Evolutionary conservation across 441 rosid species (phyloP).

Genomic region (Croton laevigatus): DNA sequence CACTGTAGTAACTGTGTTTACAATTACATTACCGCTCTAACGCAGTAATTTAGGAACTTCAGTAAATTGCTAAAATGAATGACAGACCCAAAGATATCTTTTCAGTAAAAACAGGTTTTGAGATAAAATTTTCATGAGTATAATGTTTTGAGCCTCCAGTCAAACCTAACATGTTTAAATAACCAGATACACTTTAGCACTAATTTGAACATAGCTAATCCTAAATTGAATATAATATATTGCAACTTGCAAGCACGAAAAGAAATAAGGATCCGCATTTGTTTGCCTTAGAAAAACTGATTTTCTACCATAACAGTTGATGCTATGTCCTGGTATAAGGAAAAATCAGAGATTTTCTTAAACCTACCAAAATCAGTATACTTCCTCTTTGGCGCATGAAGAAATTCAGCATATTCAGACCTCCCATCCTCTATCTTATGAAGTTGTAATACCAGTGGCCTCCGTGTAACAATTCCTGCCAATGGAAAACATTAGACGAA

Average conservation of each 20-base stretch:
- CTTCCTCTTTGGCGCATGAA: slow-evolving; percentile 82
- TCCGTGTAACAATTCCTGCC: slow-evolving; percentile 85
- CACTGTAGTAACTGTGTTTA: background rate
- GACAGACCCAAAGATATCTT: background rate
- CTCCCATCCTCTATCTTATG: slow-evolving; percentile 75
- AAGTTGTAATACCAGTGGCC: slow-evolving; percentile 96
- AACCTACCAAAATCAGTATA: slow-evolving; percentile 75
- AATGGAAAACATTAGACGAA: slow-evolving; percentile 8
- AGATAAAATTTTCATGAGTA: background rate
- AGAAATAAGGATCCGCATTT: background rate
- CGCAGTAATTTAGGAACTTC: background rate
- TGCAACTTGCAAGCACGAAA: background rate
- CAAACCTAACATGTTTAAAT: background rate
- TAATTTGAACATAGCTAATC: background rate
- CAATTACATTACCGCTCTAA: background rate
- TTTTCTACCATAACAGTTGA: background rate
- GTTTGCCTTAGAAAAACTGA: background rate
- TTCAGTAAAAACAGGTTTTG: background rate
- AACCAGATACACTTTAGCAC: background rate
- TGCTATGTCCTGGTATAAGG: background rate
- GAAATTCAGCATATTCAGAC: slow-evolving; percentile 91
- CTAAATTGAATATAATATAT: background rate
- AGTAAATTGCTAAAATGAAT: background rate
- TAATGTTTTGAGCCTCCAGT: background rate
- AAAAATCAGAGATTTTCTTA: background rate